Evolutionary conservation across 305 asterid genomes (phyloP).

Genomic region (Fraxinus dipetala): DNA sequence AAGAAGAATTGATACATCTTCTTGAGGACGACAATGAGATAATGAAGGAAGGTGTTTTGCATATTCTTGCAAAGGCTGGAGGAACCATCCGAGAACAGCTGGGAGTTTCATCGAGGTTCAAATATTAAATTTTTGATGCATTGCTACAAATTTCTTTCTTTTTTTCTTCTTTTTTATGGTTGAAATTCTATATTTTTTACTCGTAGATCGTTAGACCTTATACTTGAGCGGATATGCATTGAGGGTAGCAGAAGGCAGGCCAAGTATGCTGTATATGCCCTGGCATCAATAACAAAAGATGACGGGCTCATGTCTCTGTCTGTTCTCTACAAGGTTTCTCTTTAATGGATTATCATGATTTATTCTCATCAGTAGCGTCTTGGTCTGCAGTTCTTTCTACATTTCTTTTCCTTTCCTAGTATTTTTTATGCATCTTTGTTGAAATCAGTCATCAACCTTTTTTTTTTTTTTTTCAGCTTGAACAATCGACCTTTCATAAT

Average conservation of each 20-base stretch:
- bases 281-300: constrained; percentile 94
- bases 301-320: constrained; percentile 98
- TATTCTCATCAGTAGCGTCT: constrained; percentile 4
- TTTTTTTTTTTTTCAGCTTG: not conserved
- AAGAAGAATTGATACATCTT: constrained; percentile 75
- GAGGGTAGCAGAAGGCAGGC: constrained; percentile 99
- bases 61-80: constrained; percentile 98
- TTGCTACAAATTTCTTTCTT: constrained; percentile 1
- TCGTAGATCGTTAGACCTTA: constrained; percentile 85
- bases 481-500: too few relatives aligned
- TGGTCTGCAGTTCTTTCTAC: constrained; percentile 13
- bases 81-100: constrained; percentile 93
- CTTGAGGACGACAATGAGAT: constrained; percentile 98
- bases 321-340: constrained; percentile 89
- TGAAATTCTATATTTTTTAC: constrained; percentile 14
- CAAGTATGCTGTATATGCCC: constrained; percentile 95
- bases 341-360: constrained; percentile 10
- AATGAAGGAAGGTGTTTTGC: constrained; percentile 94
- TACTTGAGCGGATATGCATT: constrained; percentile 95
- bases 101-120: constrained; percentile 89
- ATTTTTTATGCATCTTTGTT: constrained; percentile 12
- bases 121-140: constrained; percentile 3
- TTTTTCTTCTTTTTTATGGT: not conserved
- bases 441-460: constrained; percentile 3
- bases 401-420: constrained; percentile 19